These are phyloP conservation scores for Chrysochromulina tobinii DNA, from an alignment of 78 protist species.

Conservation along the genomic window DNA sequence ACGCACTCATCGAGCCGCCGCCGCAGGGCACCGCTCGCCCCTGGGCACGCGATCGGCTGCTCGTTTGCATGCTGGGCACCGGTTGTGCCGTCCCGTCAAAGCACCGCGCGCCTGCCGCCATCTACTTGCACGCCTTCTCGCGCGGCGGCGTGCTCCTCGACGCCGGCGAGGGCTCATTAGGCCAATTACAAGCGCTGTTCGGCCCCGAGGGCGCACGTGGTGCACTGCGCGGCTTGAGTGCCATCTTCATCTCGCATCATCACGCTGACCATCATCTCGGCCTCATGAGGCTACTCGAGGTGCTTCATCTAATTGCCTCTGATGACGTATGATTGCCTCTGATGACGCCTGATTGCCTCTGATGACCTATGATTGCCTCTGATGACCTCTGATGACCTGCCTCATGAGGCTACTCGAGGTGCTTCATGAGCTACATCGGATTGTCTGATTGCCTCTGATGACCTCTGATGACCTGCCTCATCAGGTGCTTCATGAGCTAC, in stretches of 20 bases:
- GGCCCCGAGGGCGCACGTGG: not conserved
- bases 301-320: not conserved
- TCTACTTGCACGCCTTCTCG: not conserved
- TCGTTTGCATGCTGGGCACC: slow-evolving; percentile 83
- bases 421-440: too few species aligned
- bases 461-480: too few species aligned
- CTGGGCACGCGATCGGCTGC: not conserved
- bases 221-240: too few species aligned
- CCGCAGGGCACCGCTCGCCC: too few species aligned
- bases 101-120: slow-evolving; percentile 76
- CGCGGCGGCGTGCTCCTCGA: slow-evolving; percentile 72
- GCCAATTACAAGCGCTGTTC: slow-evolving; percentile 64
- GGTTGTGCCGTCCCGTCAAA: slow-evolving; percentile 87
- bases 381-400: too few species aligned
- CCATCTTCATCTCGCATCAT: slow-evolving; percentile 88
- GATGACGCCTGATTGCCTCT: too few species aligned
- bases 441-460: too few species aligned
- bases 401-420: too few species aligned
- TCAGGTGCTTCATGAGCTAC: too few species aligned
- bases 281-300: slow-evolving; percentile 28
- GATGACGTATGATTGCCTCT: too few species aligned
- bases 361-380: too few species aligned
- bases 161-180: slow-evolving; percentile 92
- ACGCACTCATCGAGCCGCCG: too few species aligned
- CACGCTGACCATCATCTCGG: slow-evolving; percentile 99